A percentile compares a stretch with the other conserved stretches of the same genome.
Conservation (phyloP, 768 basidiomycete species). For the Lentinula sp. region DNA sequence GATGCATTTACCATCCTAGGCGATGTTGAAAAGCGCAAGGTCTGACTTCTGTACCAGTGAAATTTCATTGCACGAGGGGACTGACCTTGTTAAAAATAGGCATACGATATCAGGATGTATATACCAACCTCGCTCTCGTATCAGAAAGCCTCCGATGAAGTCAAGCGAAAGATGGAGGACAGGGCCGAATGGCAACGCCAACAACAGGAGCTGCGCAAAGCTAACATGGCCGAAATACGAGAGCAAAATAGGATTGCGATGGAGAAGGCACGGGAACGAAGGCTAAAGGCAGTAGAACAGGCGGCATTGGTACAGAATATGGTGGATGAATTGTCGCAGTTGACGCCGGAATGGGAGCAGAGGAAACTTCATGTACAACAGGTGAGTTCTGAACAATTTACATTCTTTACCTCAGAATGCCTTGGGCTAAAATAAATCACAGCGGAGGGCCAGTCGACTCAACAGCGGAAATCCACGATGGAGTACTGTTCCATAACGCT, state of each 20-base stretch:
- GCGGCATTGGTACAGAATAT: constrained; percentile 44
- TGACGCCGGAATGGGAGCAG: constrained; percentile 58
- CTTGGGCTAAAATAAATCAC: background rate
- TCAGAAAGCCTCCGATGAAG: constrained; percentile 29
- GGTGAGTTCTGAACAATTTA: constrained; percentile 27
- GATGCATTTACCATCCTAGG: constrained; percentile 57
- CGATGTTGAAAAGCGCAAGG: constrained; percentile 50
- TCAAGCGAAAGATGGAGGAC: constrained; percentile 36
- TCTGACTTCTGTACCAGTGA: constrained; percentile 17
- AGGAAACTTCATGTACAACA: constrained; percentile 45
- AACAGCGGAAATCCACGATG: background rate
- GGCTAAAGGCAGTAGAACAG: constrained; percentile 32
- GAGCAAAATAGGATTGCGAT: constrained; percentile 25
- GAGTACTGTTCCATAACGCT: background rate
- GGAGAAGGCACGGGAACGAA: constrained; percentile 31
- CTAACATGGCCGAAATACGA: constrained; percentile 39
- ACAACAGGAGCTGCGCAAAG: constrained; percentile 41
- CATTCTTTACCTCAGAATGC: background rate
- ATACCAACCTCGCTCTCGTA: constrained; percentile 18
- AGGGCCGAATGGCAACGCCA: constrained; percentile 50
- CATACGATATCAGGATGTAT: constrained; percentile 40
- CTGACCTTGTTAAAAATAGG: constrained; percentile 20
- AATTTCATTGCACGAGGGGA: constrained; percentile 1
- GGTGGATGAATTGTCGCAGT: constrained; percentile 41
- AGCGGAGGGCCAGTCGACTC: constrained; percentile 1